Conservation (phyloP, 148 eudicot genomes). For the Arctostaphylos glauca region DNA sequence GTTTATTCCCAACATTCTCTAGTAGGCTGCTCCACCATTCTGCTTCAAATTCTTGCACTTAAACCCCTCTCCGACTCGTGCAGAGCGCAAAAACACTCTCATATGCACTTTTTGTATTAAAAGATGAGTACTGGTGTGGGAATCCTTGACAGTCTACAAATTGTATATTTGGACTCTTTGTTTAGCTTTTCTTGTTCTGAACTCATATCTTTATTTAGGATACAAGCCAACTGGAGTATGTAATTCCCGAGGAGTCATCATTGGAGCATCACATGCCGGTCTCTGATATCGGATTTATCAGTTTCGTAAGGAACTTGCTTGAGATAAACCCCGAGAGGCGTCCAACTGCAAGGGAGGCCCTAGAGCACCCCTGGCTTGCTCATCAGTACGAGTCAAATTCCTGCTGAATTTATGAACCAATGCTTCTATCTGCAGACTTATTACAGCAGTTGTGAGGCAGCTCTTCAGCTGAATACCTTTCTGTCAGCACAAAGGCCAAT, state of each 20-base stretch:
- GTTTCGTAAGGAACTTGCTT: slow-evolving; percentile 67
- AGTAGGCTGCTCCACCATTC: slow-evolving; percentile 1
- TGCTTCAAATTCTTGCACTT: background rate
- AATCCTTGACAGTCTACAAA: background rate
- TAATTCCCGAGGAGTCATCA: slow-evolving; percentile 65
- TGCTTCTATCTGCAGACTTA: background rate
- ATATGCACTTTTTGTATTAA: background rate
- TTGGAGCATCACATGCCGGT: slow-evolving; percentile 68
- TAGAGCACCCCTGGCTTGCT: slow-evolving; percentile 89
- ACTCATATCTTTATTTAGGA: slow-evolving; percentile 43
- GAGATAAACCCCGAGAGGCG: slow-evolving; percentile 77
- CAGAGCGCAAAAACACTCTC: background rate
- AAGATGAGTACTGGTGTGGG: background rate
- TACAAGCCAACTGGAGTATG: slow-evolving; percentile 63
- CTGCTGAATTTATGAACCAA: slow-evolving; percentile 11
- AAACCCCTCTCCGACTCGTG: background rate
- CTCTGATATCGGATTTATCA: slow-evolving; percentile 59
- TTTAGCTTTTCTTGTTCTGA: background rate
- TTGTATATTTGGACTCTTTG: background rate
- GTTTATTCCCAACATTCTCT: background rate
- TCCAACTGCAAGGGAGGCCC: slow-evolving; percentile 78
- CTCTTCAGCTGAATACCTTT: background rate
- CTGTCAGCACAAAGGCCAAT: background rate
- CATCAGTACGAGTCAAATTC: slow-evolving; percentile 34
- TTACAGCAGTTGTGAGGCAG: background rate